phyloP scores from a whole-genome alignment of 1,284 basidiomycete genomes.

The Moesziomyces aphidis region DNA sequence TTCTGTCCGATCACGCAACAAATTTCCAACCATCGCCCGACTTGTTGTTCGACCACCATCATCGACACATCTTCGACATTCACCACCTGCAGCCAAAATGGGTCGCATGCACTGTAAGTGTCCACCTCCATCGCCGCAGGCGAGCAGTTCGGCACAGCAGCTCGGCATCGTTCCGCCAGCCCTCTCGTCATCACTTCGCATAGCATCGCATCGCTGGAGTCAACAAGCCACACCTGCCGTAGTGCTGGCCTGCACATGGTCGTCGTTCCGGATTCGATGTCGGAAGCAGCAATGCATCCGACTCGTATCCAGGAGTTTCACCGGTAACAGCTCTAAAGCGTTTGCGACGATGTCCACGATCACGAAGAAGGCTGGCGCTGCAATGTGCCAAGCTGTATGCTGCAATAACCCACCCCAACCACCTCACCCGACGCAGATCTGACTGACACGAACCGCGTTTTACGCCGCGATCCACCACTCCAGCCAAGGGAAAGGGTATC shows the following conservation, averaged over 20 bases:
- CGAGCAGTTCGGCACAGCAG: neutral
- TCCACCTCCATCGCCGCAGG: neutral
- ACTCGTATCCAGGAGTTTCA: too few relatives aligned
- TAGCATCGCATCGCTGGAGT: neutral
- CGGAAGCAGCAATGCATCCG: too few relatives aligned
- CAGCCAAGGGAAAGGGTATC: conserved; percentile 68
- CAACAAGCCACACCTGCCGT: conserved; percentile 5
- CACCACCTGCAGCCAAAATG: conserved; percentile 60
- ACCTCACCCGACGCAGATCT: neutral
- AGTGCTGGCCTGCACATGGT: too few relatives aligned
- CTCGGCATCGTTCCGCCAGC: neutral
- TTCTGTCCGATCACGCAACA: conserved; percentile 37
- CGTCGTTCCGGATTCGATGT: too few relatives aligned
- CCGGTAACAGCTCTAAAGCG: too few relatives aligned
- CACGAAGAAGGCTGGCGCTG: too few relatives aligned
- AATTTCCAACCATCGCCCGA: conserved; percentile 5
- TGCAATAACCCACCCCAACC: too few relatives aligned
- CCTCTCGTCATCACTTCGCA: conserved; percentile 3
- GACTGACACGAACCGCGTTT: conserved; percentile 10
- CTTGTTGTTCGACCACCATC: conserved; percentile 3
- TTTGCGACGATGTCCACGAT: too few relatives aligned
- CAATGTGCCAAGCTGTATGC: too few relatives aligned
- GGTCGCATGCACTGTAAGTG: conserved; percentile 67
- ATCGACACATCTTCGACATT: conserved; percentile 1
- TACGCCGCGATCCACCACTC: conserved; percentile 2